Conservation (phyloP, 148 eudicot species). For the Cornus kousa region DNA sequence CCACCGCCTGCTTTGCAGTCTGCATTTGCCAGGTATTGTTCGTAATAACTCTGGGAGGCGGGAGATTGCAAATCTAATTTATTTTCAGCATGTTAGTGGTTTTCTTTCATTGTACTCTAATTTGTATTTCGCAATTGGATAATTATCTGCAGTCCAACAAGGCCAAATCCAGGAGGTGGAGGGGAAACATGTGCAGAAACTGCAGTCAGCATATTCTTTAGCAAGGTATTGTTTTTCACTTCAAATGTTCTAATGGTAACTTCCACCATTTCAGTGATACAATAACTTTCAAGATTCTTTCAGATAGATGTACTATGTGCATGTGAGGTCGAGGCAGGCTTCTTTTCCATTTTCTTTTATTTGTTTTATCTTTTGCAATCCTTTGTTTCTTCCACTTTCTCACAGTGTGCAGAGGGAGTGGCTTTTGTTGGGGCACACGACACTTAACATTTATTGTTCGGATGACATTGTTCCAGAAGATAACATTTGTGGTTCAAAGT, state of each 20-base stretch:
- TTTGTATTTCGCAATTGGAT: slow-evolving; percentile 8
- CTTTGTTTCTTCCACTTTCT: too few species aligned
- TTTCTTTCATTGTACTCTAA: not conserved
- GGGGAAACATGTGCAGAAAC: slow-evolving; percentile 99
- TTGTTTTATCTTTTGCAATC: not conserved
- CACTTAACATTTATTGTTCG: not conserved
- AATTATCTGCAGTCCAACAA: slow-evolving; percentile 63
- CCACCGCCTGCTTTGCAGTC: slow-evolving; percentile 91
- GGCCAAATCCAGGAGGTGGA: slow-evolving; percentile 89
- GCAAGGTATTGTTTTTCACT: slow-evolving; percentile 57
- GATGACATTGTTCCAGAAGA: not conserved
- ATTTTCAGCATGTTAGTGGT: not conserved
- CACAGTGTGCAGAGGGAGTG: not conserved
- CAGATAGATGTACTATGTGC: not conserved
- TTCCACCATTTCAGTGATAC: not conserved
- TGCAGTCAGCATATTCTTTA: slow-evolving; percentile 74
- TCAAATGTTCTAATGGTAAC: not conserved
- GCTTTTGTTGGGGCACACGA: not conserved
- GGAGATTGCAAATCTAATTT: not conserved
- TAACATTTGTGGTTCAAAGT: not conserved
- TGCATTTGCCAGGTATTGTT: slow-evolving; percentile 83
- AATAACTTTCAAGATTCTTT: not conserved
- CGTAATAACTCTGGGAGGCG: not conserved
- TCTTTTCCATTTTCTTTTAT: slow-evolving; percentile 8
- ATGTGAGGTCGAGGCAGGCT: not conserved